Evolutionary conservation across 2,329 filamentous ascomycete species (phyloP).

Genomic region (Zasmidium citrigriseum): DNA sequence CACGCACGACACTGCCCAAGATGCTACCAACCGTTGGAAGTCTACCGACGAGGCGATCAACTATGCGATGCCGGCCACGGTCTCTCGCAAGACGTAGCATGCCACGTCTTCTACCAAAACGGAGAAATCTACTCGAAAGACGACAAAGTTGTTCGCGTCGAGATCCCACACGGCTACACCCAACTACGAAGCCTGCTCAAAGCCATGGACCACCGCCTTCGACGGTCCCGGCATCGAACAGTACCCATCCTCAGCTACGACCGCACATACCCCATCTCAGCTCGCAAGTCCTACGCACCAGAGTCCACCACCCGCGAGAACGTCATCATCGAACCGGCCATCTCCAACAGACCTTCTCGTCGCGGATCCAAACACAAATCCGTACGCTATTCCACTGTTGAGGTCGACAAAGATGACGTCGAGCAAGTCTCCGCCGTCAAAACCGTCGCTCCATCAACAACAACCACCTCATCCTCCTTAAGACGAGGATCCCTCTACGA

Average conservation of each 20-base stretch:
- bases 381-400: conserved; percentile 21
- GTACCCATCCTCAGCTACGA: conserved; percentile 46
- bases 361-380: conserved; percentile 15
- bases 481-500: conserved; percentile 18
- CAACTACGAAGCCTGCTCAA: conserved; percentile 43
- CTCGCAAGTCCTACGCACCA: conserved; percentile 31
- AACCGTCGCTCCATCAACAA: neutral
- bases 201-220: conserved; percentile 43
- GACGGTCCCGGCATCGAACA: conserved; percentile 32
- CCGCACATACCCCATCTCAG: conserved; percentile 43
- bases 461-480: conserved; percentile 1
- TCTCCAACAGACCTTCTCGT: conserved; percentile 3
- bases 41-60: conserved; percentile 40
- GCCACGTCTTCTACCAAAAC: conserved; percentile 44
- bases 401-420: conserved; percentile 12
- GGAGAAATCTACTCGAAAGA: conserved; percentile 33
- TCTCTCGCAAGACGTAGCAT: conserved; percentile 48
- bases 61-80: conserved; percentile 47
- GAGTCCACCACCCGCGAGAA: conserved; percentile 5
- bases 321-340: conserved; percentile 18
- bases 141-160: conserved; percentile 47
- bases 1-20: conserved; percentile 48
- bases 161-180: conserved; percentile 45
- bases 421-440: conserved; percentile 11
- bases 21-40: conserved; percentile 48